Base-by-base conservation (phyloP, 495 filamentous ascomycete species). In the Chaetomidium leptoderma region DNA sequence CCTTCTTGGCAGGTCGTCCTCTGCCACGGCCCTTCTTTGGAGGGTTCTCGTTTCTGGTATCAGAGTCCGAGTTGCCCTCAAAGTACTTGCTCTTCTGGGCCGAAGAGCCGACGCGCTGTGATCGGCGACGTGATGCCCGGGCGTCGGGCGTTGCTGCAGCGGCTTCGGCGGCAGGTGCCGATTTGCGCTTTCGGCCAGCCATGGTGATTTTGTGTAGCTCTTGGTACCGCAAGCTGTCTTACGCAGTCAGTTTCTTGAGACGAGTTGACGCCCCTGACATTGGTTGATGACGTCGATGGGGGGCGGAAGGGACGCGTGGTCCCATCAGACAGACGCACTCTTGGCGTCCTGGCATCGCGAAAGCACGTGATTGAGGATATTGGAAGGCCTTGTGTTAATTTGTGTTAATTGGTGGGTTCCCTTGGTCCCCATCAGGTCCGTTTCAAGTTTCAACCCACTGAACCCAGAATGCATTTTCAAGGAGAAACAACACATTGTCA, bases 61-160 rank as follows among this genome's bases (percentile, higher is more conserved):
- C 56, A 10, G 43, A 53, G 0, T 58, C 53, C 8, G 58, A 60
- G 11, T 64, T 63, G 23, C 65, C 39, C 39, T 70, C 69, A 51
- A 75, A 75, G 56, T 77, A 76, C 17, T 59, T 62, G 63, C 72
- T 75, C 66, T 68, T 76, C 56, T 61, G 70, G 9, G 57, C 60
- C 5, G 66, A 60, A 1, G 64, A 65, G 56, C 68, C 66, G 43
- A 72, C 53, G 57, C 75, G 75, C 26, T 55, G 27, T 8, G 75
- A 76, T 30, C 66, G 66, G 24, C 73, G 71, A 24, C 72, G 73
- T 9, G 60, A 32, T 10, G 57, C 45, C n/a, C 60, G 58, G 10
- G 49, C 53, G 13, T 58, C 55, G 43, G 57, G 47, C n/a, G 47
- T 35, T 11, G 52, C 39, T 11, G 21, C 23, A 6, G 35, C 30